These are phyloP conservation scores for Fusarium tupiense DNA, from an alignment of 2,329 filamentous ascomycete genomes.

Conservation along the genomic window DNA sequence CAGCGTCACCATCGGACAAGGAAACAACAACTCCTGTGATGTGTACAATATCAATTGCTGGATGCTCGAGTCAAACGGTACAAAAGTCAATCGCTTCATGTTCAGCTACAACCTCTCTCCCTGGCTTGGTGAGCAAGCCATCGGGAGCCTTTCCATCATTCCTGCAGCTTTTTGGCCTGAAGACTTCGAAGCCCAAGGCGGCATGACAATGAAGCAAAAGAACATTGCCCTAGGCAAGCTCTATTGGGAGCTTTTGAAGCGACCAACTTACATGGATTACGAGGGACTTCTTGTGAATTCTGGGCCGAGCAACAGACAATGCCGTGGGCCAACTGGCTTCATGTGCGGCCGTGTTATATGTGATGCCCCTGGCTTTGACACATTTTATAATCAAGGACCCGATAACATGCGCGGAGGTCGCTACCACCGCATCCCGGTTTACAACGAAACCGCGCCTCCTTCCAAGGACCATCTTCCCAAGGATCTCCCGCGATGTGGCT, in stretches of 20 bases:
- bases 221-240: slow-evolving; percentile 54
- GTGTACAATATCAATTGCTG: slow-evolving; percentile 51
- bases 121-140: slow-evolving; percentile 57
- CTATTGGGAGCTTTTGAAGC: slow-evolving; percentile 60
- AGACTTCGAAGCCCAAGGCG: slow-evolving; percentile 45
- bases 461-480: slow-evolving; percentile 53
- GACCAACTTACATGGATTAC: slow-evolving; percentile 58
- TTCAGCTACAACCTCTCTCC: slow-evolving; percentile 48
- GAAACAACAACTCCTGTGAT: slow-evolving; percentile 15
- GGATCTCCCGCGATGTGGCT: slow-evolving; percentile 54
- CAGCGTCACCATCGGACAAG: slow-evolving; percentile 38
- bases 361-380: slow-evolving; percentile 54
- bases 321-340: slow-evolving; percentile 48
- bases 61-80: slow-evolving; percentile 51
- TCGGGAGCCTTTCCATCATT: slow-evolving; percentile 53
- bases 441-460: slow-evolving; percentile 21
- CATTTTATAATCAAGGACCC: slow-evolving; percentile 45
- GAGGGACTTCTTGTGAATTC: slow-evolving; percentile 53
- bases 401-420: slow-evolving; percentile 29
- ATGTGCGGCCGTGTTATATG: slow-evolving; percentile 56
- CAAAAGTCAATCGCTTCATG: slow-evolving; percentile 51
- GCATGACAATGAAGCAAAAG: slow-evolving; percentile 49
- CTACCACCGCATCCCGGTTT: slow-evolving; percentile 21
- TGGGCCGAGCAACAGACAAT: slow-evolving; percentile 36
- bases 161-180: slow-evolving; percentile 56